Evolutionary conservation across 495 filamentous ascomycete genomes (phyloP).

Genomic region (Podospora sp.): DNA sequence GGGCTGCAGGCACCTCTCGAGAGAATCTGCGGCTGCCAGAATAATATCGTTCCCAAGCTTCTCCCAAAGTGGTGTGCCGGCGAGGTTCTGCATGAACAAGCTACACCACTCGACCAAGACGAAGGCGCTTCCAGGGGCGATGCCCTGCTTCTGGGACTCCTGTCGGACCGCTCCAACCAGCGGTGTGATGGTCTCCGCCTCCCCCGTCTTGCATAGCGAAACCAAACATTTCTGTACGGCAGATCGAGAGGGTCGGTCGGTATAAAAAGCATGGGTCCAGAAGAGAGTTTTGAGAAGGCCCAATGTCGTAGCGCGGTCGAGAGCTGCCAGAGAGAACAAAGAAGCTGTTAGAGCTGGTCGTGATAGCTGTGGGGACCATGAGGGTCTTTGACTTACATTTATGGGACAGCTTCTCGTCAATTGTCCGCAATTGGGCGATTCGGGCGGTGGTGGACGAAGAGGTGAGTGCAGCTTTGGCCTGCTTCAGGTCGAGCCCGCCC

Average conservation of each 20-base stretch:
- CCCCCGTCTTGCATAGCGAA: conserved; percentile 57
- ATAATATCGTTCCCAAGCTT: conserved; percentile 65
- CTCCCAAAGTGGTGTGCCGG: conserved; percentile 60
- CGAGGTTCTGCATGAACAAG: conserved; percentile 65
- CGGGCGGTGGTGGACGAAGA: conserved; percentile 54
- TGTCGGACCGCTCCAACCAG: conserved; percentile 59
- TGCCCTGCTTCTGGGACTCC: conserved; percentile 72
- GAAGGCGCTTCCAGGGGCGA: conserved; percentile 79
- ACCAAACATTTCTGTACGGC: conserved; percentile 78
- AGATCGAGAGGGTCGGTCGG: conserved; percentile 78
- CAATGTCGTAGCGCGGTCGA: conserved; percentile 41
- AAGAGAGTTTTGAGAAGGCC: conserved; percentile 71
- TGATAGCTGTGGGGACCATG: background rate
- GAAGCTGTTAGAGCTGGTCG: conserved; percentile 2
- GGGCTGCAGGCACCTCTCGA: conserved; percentile 76
- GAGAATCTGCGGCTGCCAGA: conserved; percentile 60
- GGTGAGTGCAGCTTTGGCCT: conserved; percentile 42
- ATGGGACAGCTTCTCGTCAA: conserved; percentile 52
- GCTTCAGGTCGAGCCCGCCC: conserved; percentile 41
- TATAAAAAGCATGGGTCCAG: conserved; percentile 82
- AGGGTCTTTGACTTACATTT: conserved; percentile 41
- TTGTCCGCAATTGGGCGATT: conserved; percentile 43
- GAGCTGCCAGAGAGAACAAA: conserved; percentile 31
- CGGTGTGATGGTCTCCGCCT: conserved; percentile 58
- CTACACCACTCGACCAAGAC: conserved; percentile 91